Percentiles rank a stretch among this genome's conserved stretches.
These are phyloP conservation scores for Phytophthora europaea DNA, from an alignment of 352 stramenopile species.

Conservation along the genomic window DNA sequence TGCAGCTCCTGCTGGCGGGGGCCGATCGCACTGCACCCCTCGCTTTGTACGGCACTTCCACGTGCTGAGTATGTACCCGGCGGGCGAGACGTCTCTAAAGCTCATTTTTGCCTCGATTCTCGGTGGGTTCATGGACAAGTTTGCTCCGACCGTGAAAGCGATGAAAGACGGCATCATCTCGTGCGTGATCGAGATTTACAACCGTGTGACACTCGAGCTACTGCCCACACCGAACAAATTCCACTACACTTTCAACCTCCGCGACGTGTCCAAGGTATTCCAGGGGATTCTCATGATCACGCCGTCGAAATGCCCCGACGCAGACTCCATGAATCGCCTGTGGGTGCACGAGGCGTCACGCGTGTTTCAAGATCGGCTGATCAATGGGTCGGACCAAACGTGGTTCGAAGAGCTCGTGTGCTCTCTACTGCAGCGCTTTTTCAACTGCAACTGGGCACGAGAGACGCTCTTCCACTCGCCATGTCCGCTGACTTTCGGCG, in stretches of 20 bases:
- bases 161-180: conserved; percentile 88
- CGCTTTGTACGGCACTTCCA: conserved; percentile 97
- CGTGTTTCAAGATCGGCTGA: conserved; percentile 96
- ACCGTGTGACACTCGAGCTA: conserved; percentile 91
- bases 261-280: conserved; percentile 97
- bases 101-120: conserved; percentile 96
- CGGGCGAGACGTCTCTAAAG: conserved; percentile 88
- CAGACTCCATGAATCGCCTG: conserved; percentile 88
- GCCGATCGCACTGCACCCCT: conserved; percentile 87
- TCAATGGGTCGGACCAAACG: conserved; percentile 85
- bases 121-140: conserved; percentile 93
- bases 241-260: conserved; percentile 97
- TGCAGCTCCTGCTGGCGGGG: conserved; percentile 92
- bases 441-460: conserved; percentile 80
- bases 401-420: conserved; percentile 94
- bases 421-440: conserved; percentile 80
- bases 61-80: conserved; percentile 95
- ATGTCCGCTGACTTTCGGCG: conserved; percentile 92
- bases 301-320: conserved; percentile 77
- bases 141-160: conserved; percentile 84
- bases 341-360: conserved; percentile 94
- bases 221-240: conserved; percentile 95
- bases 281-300: conserved; percentile 96
- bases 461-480: conserved; percentile 91
- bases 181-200: conserved; percentile 95